phyloP scores from a whole-genome alignment of 164 flowering plant genomes.

The Sextonia rubra region DNA sequence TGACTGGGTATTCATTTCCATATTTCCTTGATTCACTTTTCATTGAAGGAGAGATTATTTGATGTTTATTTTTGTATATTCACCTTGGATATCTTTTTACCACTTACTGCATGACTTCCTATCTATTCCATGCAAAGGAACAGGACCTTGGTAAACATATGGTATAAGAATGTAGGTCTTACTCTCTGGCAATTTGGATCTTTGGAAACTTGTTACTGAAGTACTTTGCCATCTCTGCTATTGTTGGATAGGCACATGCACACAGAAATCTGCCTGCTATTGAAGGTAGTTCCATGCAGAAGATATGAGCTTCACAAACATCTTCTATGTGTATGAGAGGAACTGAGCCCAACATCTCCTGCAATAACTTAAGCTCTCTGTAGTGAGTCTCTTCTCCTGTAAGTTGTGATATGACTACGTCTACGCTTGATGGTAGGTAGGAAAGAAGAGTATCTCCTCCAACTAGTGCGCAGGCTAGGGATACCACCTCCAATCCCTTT shows the following conservation, averaged over 20 bases:
- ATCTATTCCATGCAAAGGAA: too few relatives aligned
- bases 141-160: too few relatives aligned
- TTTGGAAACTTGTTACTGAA: constrained; percentile 7
- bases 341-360: constrained; percentile 19
- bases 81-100: too few relatives aligned
- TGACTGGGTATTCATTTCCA: too few relatives aligned
- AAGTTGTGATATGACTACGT: constrained; percentile 6
- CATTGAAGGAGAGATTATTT: too few relatives aligned
- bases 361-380: not conserved
- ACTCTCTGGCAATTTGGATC: too few relatives aligned
- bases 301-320: constrained; percentile 38
- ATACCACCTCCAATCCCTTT: constrained; percentile 16
- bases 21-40: too few relatives aligned
- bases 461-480: constrained; percentile 10
- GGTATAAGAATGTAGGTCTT: too few relatives aligned
- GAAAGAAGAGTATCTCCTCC: constrained; percentile 14
- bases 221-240: too few relatives aligned
- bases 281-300: constrained; percentile 30
- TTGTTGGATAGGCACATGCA: not conserved
- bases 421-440: constrained; percentile 1
- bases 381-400: not conserved
- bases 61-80: too few relatives aligned
- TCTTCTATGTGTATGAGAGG: constrained; percentile 34
- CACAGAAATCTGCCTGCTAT: constrained; percentile 33
- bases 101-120: too few relatives aligned